Percentiles rank a stretch among this genome's conserved stretches.
These are phyloP conservation scores for Pseudogymnoascus sp. DNA, from an alignment of 2,329 filamentous ascomycete species.

Conservation along the genomic window DNA sequence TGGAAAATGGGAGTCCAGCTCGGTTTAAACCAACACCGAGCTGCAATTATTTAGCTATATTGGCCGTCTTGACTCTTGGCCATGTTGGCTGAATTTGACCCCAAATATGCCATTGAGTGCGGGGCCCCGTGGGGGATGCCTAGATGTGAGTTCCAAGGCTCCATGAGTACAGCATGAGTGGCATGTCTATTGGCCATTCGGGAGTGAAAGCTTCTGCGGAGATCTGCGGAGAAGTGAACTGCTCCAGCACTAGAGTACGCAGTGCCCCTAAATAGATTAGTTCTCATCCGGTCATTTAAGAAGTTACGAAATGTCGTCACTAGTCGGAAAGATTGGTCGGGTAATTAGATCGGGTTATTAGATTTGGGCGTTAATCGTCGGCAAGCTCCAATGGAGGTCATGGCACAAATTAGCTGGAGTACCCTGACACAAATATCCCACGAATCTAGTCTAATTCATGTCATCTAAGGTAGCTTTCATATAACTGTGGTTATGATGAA, in stretches of 20 bases:
- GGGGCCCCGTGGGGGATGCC: neutral
- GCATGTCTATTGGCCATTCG: neutral
- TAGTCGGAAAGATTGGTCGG: neutral
- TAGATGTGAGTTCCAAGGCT: neutral
- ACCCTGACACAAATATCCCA: neutral
- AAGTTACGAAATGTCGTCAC: neutral
- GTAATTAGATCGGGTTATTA: neutral
- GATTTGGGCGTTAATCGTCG: neutral
- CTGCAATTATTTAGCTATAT: neutral
- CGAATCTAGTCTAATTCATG: neutral
- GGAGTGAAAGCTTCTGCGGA: neutral
- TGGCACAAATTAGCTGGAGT: neutral
- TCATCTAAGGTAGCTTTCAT: neutral
- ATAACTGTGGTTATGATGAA: neutral
- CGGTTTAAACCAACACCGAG: slow-evolving; percentile 1
- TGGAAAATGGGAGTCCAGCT: neutral
- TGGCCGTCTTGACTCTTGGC: neutral
- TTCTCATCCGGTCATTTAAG: neutral
- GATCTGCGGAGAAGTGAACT: neutral
- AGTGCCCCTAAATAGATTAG: neutral
- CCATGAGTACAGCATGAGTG: neutral
- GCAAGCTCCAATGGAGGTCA: neutral
- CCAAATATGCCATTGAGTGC: neutral
- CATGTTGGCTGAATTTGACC: neutral
- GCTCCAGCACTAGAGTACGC: neutral